Percentiles rank a stretch among this genome's conserved stretches.
Evolutionary conservation across 495 filamentous ascomycete genomes (phyloP).

Genomic region (Cairneyella variabilis): DNA sequence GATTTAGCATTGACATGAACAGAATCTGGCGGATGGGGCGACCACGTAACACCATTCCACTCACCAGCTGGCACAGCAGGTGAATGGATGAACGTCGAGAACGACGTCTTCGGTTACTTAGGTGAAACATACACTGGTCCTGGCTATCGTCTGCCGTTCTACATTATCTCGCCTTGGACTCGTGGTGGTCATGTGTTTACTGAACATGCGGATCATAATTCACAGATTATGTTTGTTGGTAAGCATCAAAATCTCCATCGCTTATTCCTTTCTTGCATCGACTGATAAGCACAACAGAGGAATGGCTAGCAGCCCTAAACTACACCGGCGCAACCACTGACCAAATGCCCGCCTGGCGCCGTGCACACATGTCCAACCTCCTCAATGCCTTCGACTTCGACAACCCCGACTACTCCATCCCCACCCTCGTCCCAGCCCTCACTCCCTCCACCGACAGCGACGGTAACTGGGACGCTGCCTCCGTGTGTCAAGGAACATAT

Average conservation of each 20-base stretch:
- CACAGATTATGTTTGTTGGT: conserved; percentile 47
- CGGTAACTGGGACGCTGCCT: neutral
- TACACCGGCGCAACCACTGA: conserved; percentile 22
- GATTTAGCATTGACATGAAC: neutral
- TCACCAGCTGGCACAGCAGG: conserved; percentile 29
- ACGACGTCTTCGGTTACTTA: conserved; percentile 27
- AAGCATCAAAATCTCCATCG: neutral
- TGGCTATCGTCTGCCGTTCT: conserved; percentile 48
- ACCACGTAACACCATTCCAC: conserved; percentile 29
- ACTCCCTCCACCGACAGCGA: neutral
- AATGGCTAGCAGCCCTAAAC: conserved; percentile 35
- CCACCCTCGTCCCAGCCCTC: neutral
- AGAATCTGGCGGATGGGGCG: conserved; percentile 32
- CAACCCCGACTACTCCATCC: conserved; percentile 12
- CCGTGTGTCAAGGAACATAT: neutral
- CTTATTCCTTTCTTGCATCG: neutral
- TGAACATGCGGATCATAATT: conserved; percentile 52
- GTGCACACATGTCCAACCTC: conserved; percentile 32
- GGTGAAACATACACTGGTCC: conserved; percentile 19
- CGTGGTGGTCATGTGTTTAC: conserved; percentile 50
- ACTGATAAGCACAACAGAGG: conserved; percentile 24
- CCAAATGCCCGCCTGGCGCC: conserved; percentile 27
- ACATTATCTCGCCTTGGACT: conserved; percentile 54
- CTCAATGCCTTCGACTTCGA: conserved; percentile 32
- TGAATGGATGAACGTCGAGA: conserved; percentile 33